Percentiles rank a stretch among this genome's conserved stretches.
Evolutionary conservation across 164 flowering plant genomes (phyloP).

Genomic region (Magnolia kwangsiensis): DNA sequence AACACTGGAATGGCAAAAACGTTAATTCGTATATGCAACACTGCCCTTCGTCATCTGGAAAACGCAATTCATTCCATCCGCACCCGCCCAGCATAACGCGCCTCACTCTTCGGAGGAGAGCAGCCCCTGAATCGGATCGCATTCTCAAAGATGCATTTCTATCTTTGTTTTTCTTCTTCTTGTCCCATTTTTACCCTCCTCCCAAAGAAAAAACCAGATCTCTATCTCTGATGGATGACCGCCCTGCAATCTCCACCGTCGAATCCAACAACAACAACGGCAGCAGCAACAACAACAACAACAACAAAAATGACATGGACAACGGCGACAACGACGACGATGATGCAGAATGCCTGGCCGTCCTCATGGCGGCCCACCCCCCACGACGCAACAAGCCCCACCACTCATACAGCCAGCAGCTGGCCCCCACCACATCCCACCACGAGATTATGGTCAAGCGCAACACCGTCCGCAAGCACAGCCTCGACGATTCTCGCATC

Average conservation of each 20-base stretch:
- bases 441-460: conserved; percentile 21
- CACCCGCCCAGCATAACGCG: neutral
- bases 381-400: conserved; percentile 31
- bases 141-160: neutral
- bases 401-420: conserved; percentile 65
- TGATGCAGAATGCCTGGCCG: conserved; percentile 26
- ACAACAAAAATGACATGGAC: neutral
- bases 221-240: neutral
- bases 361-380: conserved; percentile 15
- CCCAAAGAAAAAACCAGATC: neutral
- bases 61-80: neutral
- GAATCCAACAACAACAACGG: neutral
- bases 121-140: neutral
- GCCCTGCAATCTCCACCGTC: neutral
- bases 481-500: conserved; percentile 61
- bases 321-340: neutral
- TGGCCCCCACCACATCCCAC: conserved; percentile 16
- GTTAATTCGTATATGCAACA: neutral
- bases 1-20: neutral
- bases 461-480: conserved; percentile 51
- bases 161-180: neutral
- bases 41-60: neutral
- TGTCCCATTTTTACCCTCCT: neutral
- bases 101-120: neutral
- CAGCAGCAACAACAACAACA: neutral